A percentile compares a stretch with the other conserved stretches of the same genome.
Evolutionary conservation across 202 grass and related monocot species (phyloP).

Genomic region (Schoenoplectus triqueter): DNA sequence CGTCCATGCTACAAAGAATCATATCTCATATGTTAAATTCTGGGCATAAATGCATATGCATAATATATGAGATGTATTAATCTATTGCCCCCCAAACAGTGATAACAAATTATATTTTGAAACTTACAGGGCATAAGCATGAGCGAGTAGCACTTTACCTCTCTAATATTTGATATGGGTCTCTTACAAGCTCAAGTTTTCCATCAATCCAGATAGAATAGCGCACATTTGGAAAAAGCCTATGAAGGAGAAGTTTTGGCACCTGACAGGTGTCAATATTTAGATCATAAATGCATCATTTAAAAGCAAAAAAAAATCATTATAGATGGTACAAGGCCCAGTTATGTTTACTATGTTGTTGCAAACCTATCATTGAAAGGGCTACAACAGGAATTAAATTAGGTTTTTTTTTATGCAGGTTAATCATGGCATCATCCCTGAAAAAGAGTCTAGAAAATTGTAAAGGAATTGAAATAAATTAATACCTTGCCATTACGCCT

Average conservation of each 20-base stretch:
- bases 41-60: neutral
- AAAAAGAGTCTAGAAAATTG: conserved; percentile 37
- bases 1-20: neutral
- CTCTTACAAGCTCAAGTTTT: conserved; percentile 87
- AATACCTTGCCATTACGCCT: conserved; percentile 95
- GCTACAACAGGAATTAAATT: neutral
- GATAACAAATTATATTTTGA: conserved; percentile 5
- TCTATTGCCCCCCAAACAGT: neutral
- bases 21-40: neutral
- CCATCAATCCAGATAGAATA: conserved; percentile 95
- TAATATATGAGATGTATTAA: neutral
- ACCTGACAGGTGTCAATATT: conserved; percentile 59
- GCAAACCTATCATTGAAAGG: neutral
- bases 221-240: conserved; percentile 80
- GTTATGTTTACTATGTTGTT: neutral
- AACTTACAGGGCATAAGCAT: conserved; percentile 7
- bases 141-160: conserved; percentile 49
- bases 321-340: conserved; percentile 22
- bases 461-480: conserved; percentile 33
- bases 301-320: neutral
- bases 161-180: conserved; percentile 91
- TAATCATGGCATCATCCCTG: neutral
- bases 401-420: neutral
- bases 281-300: conserved; percentile 40
- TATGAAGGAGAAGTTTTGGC: conserved; percentile 93